These are phyloP conservation scores for Backusella tarrabulga DNA, from an alignment of 192 early-diverging fungal genomes.

Conservation along the genomic window DNA sequence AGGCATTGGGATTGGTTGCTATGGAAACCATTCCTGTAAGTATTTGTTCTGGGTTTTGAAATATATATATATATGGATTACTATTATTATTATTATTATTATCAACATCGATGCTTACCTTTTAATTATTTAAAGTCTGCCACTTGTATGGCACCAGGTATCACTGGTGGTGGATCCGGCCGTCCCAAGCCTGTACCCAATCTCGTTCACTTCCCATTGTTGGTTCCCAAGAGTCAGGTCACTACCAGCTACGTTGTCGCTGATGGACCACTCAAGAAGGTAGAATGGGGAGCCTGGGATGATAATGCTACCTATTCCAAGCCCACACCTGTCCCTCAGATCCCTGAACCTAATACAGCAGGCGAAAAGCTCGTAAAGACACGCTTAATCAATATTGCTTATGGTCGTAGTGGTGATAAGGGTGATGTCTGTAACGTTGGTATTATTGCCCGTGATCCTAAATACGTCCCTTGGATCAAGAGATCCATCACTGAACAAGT, in stretches of 20 bases:
- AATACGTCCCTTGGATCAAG: slow-evolving; percentile 53
- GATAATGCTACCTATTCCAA: neutral
- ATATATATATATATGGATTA: neutral
- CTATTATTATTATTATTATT: neutral
- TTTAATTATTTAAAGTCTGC: slow-evolving; percentile 36
- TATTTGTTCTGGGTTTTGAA: neutral
- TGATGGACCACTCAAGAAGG: slow-evolving; percentile 7
- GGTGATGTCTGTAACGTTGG: slow-evolving; percentile 63
- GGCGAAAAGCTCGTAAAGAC: slow-evolving; percentile 30
- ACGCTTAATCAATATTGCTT: slow-evolving; percentile 54
- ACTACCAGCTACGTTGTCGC: slow-evolving; percentile 42
- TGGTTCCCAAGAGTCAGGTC: slow-evolving; percentile 51
- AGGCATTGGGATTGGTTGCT: slow-evolving; percentile 44
- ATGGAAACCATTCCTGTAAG: slow-evolving; percentile 51
- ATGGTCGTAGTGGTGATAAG: slow-evolving; percentile 65
- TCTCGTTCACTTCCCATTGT: slow-evolving; percentile 58
- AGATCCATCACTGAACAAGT: slow-evolving; percentile 51
- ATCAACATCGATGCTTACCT: neutral
- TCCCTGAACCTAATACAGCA: slow-evolving; percentile 20
- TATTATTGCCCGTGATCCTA: slow-evolving; percentile 56
- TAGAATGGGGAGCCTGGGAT: slow-evolving; percentile 35
- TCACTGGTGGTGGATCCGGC: slow-evolving; percentile 53
- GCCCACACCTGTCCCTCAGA: slow-evolving; percentile 24
- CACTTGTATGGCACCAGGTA: slow-evolving; percentile 57
- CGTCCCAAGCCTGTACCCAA: slow-evolving; percentile 58